Evolutionary conservation across 768 basidiomycete species (phyloP).

Genomic region (Daedaleopsis nitida): DNA sequence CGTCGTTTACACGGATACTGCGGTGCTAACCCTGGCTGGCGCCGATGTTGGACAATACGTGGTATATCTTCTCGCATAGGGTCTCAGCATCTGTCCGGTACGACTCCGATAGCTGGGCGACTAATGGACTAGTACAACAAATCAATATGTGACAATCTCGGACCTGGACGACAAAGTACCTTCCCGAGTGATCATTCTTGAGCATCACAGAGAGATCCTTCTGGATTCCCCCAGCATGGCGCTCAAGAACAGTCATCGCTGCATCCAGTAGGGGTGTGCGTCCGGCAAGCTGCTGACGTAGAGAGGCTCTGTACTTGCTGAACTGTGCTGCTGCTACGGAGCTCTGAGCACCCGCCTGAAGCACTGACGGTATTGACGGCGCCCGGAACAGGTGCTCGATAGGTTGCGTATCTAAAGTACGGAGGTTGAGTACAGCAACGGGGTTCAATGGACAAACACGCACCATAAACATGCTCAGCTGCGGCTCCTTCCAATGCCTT

Average conservation of each 20-base stretch:
- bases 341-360: slow-evolving; percentile 39
- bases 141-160: background rate
- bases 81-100: slow-evolving; percentile 56
- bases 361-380: slow-evolving; percentile 45
- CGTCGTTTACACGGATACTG: background rate
- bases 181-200: slow-evolving; percentile 42
- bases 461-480: slow-evolving; percentile 30
- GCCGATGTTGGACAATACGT: slow-evolving; percentile 40
- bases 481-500: slow-evolving; percentile 33
- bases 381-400: slow-evolving; percentile 58
- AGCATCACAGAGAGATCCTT: slow-evolving; percentile 57
- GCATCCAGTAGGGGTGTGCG: slow-evolving; percentile 64
- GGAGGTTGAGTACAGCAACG: background rate
- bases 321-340: slow-evolving; percentile 48
- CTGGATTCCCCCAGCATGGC: slow-evolving; percentile 56
- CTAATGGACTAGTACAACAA: slow-evolving; percentile 38
- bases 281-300: slow-evolving; percentile 66
- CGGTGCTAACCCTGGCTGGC: slow-evolving; percentile 38
- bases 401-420: slow-evolving; percentile 49
- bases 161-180: slow-evolving; percentile 37
- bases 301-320: slow-evolving; percentile 57
- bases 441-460: background rate
- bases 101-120: slow-evolving; percentile 41
- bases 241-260: slow-evolving; percentile 60
- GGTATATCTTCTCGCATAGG: slow-evolving; percentile 44